Evolutionary conservation across 345 rosid genomes (phyloP), one percentile per base, ranked within the genome.

Genomic region (Salix suchowensis): DNA sequence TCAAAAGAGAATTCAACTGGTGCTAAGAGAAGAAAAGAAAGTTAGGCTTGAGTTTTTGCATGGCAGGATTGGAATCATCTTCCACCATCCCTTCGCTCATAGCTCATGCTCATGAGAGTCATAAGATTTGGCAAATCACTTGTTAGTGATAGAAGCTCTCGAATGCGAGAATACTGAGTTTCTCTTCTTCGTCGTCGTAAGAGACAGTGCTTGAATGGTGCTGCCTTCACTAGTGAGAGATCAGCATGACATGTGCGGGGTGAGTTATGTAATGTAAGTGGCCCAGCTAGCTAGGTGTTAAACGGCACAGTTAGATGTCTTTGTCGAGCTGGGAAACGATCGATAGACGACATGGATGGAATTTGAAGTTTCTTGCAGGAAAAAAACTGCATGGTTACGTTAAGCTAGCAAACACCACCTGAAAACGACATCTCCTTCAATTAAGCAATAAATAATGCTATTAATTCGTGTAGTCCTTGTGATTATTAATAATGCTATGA

Each of bases 191-290:
- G 2, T 40, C 44, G 44, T 40, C 12, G 12, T 40, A 40, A 10
- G 0, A 40, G 18, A 3, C 0, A 14, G 4, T 46, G 50, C 50
- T 46, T 3, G 50, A 13, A 13, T 0, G 0, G 50, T 13, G 1
- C 13, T 44, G 50, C 13, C 50, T 44, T 12, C 15, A 14, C 15
- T 4, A 13, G 50, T 12, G 50, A 46, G 50, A 46, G 50, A 46
- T 40, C 44, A 40, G 14, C 44, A 40, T 40, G 50, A 46, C 16
- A 4, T 4, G 16, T 46, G 18, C 1, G 50, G 50, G 15, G 50
- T 3, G 4, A 46, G 50, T 14, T 46, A 4, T 46, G 50, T 13
- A 46, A 4, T 46, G 50, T 11, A 40, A 40, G 44, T 40, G 44
- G 44, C 14, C 44, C 2, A 40, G 44, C 44, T 40, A 40, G 44